Evolutionary conservation across 1,139 yeast genomes (phyloP), one percentile per base, ranked within the genome.

Genomic region (Geotrichum australiense): DNA sequence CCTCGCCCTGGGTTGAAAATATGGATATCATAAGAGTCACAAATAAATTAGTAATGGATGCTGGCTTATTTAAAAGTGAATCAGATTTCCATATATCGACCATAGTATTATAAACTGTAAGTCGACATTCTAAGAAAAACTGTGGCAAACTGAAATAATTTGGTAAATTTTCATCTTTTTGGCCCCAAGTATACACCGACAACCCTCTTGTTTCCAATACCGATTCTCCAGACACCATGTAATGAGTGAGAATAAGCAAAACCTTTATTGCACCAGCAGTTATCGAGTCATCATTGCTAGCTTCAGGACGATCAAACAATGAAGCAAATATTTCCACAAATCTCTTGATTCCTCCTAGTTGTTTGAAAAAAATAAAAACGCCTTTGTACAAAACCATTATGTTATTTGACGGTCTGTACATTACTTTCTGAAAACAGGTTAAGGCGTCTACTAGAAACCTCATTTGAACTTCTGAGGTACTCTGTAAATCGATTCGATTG

Each of bases 121-220:
- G 45, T 6, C 63, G 58, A 34, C 58, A 50, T 39, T 61, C 64
- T 21, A 58, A 53, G 28, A 60, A 50, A 38, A 63, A 62, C 38
- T 59, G 63, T 4, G 48, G 44, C 4, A 59, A 56, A 20, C 50
- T 49, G 47, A 62, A 62, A 37, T 53, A 55, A 21, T 54, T 59
- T 2, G 59, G 53, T 15, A 46, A 42, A 16, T 45, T 52, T 14
- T 45, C 45, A 32, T 54, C 55, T 2, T 48, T 40, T 25, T 57
- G 59, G 25, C 57, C 49, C 18, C 57, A 49, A n/a, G 51, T 43
- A 28, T 59, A 43, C 19, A 50, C 48, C n/a, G 47, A 32, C 6
- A 48, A 25, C 4, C 56, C 44, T 11, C 42, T 39, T 24, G 48
- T 49, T 15, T 53, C 59, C 29, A 56, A 36, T 4, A 55, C 42